Conservation (phyloP, 2,329 filamentous ascomycete species). For the Aspergillus ochraceus region DNA sequence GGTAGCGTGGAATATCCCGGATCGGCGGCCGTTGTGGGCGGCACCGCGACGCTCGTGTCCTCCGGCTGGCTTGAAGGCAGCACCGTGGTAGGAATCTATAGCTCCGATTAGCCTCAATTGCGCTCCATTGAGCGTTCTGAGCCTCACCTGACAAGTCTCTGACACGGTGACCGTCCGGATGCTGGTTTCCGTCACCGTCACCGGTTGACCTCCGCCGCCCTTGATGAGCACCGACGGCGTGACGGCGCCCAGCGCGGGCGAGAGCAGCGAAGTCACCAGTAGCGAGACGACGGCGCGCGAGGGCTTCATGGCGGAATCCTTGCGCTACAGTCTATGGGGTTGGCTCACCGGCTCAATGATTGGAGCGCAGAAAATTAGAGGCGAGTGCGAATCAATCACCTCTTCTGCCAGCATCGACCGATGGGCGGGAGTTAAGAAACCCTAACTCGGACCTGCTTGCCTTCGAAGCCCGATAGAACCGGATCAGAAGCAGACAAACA, state of each 20-base stretch:
- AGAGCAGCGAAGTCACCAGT: neutral
- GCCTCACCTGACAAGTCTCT: neutral
- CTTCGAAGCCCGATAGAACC: neutral
- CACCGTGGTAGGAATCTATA: neutral
- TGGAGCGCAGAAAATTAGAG: neutral
- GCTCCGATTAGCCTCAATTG: neutral
- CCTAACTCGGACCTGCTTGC: too few relatives aligned
- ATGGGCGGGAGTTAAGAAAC: too few relatives aligned
- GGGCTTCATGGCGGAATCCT: neutral
- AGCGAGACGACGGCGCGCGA: neutral
- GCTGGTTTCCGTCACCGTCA: conserved; percentile 1
- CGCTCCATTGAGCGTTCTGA: neutral
- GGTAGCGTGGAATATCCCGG: neutral
- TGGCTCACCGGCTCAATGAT: neutral
- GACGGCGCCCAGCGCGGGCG: neutral
- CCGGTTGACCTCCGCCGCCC: neutral
- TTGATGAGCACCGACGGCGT: neutral
- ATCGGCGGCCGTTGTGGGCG: neutral
- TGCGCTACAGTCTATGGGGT: neutral
- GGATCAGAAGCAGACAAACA: neutral
- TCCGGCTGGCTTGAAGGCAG: neutral
- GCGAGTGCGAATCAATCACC: neutral
- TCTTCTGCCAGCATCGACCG: neutral
- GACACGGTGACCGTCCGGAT: neutral
- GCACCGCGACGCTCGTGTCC: neutral